Evolutionary conservation across 1,284 basidiomycete genomes (phyloP).

Genomic region (Pascua sp.): DNA sequence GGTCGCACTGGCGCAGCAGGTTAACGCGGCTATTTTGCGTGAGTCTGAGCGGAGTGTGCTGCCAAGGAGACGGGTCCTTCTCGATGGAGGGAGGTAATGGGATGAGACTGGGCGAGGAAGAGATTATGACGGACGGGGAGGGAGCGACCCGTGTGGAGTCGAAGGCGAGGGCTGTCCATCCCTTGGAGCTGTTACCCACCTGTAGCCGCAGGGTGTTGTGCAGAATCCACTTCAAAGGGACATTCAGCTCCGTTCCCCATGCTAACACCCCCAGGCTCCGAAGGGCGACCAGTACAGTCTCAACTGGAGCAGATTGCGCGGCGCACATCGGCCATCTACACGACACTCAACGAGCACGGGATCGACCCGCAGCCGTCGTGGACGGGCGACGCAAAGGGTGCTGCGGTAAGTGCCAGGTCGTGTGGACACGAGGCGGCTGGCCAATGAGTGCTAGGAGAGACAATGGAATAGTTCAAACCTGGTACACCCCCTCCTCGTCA

Average conservation of each 20-base stretch:
- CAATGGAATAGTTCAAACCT: neutral
- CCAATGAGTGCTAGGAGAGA: too few species aligned
- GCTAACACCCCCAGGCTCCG: slow-evolving; percentile 21
- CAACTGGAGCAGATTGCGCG: slow-evolving; percentile 33
- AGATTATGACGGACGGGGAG: too few species aligned
- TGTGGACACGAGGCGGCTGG: too few species aligned
- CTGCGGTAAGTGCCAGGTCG: slow-evolving; percentile 1
- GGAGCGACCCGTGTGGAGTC: too few species aligned
- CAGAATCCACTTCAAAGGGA: neutral
- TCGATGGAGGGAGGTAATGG: neutral
- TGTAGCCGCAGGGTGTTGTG: neutral
- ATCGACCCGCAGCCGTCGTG: slow-evolving; percentile 35
- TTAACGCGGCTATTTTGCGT: slow-evolving; percentile 47
- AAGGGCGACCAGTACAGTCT: slow-evolving; percentile 25
- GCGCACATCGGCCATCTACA: slow-evolving; percentile 28
- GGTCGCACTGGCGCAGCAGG: slow-evolving; percentile 43
- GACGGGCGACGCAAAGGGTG: slow-evolving; percentile 23
- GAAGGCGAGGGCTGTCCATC: neutral
- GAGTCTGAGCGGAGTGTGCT: slow-evolving; percentile 16
- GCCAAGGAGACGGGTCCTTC: neutral
- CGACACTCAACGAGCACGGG: slow-evolving; percentile 24
- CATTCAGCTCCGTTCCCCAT: neutral
- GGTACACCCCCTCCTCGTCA: too few species aligned
- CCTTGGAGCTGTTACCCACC: neutral
- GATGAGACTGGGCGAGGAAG: neutral